Conservation (phyloP, 768 basidiomycete species). For the Amanita subjunquillea region DNA sequence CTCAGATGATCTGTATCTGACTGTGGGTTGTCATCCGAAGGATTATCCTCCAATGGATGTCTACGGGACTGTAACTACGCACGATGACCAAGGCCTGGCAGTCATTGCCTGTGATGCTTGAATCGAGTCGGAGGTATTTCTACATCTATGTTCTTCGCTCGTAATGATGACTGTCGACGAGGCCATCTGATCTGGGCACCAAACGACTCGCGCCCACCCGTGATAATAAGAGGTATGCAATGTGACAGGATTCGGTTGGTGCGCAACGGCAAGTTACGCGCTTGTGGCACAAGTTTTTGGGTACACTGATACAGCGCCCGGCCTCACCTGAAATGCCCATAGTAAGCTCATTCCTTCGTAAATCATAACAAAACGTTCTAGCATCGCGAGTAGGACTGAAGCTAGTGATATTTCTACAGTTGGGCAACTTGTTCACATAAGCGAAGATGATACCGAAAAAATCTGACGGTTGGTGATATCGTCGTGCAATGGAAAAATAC, state of each 20-base stretch:
- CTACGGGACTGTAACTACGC: conserved; percentile 32
- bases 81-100: conserved; percentile 31
- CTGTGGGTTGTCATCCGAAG: too few relatives aligned
- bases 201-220: conserved; percentile 36
- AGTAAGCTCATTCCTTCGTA: conserved; percentile 19
- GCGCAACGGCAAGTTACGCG: conserved; percentile 28
- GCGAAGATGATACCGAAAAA: conserved; percentile 45
- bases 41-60: not conserved
- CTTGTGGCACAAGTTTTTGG: conserved; percentile 40
- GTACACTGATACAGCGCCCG: conserved; percentile 47
- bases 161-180: conserved; percentile 5
- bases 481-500: conserved; percentile 57
- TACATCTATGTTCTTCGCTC: not conserved
- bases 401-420: conserved; percentile 23
- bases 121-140: conserved; percentile 19
- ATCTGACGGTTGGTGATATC: conserved; percentile 43
- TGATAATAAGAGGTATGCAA: conserved; percentile 34
- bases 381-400: conserved; percentile 30
- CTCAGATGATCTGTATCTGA: not conserved
- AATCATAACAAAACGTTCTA: conserved; percentile 6
- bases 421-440: conserved; percentile 44
- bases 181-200: conserved; percentile 42
- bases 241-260: not conserved
- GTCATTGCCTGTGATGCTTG: conserved; percentile 26
- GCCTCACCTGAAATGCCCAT: conserved; percentile 29